Conservation (phyloP, 2,329 filamentous ascomycete species). For the Diaporthe destruens region DNA sequence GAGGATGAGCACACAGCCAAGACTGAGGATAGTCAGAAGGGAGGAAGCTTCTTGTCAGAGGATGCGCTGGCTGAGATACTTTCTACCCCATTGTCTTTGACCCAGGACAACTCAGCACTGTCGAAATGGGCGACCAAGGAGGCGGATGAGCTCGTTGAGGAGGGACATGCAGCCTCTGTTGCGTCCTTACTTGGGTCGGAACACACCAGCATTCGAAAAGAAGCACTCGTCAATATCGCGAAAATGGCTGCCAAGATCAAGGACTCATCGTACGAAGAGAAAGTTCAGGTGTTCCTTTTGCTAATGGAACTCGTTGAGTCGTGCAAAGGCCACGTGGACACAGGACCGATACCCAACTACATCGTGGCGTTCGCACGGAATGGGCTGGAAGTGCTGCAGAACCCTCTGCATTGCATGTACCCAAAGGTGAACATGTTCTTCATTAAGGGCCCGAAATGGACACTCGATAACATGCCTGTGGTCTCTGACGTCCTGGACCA, state of each 20-base stretch:
- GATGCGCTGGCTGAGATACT: constrained; percentile 67
- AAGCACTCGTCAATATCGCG: constrained; percentile 78
- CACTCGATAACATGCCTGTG: constrained; percentile 78
- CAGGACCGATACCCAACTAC: constrained; percentile 75
- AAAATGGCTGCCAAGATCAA: constrained; percentile 74
- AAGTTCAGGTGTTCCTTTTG: constrained; percentile 82
- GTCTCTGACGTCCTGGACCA: constrained; percentile 75
- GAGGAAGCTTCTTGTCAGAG: constrained; percentile 37
- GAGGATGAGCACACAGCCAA: constrained; percentile 39
- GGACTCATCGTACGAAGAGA: constrained; percentile 79
- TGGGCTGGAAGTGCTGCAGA: constrained; percentile 76
- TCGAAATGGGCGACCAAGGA: constrained; percentile 81
- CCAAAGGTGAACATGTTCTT: constrained; percentile 88
- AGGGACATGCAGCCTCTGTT: constrained; percentile 77
- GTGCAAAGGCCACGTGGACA: constrained; percentile 65
- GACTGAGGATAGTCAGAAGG: constrained; percentile 45
- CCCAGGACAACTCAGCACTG: constrained; percentile 66
- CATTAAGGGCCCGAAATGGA: constrained; percentile 82
- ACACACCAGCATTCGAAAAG: constrained; percentile 80
- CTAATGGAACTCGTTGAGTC: constrained; percentile 86
- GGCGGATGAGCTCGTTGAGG: constrained; percentile 82
- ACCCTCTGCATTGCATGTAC: constrained; percentile 86
- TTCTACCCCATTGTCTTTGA: constrained; percentile 58
- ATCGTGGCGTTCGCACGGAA: constrained; percentile 81
- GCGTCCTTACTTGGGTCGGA: constrained; percentile 82